A percentile compares a stretch with the other conserved stretches of the same genome.
Evolutionary conservation across 192 early-diverging fungal genomes (phyloP).

Genomic region (Anaeromyces robustus): DNA sequence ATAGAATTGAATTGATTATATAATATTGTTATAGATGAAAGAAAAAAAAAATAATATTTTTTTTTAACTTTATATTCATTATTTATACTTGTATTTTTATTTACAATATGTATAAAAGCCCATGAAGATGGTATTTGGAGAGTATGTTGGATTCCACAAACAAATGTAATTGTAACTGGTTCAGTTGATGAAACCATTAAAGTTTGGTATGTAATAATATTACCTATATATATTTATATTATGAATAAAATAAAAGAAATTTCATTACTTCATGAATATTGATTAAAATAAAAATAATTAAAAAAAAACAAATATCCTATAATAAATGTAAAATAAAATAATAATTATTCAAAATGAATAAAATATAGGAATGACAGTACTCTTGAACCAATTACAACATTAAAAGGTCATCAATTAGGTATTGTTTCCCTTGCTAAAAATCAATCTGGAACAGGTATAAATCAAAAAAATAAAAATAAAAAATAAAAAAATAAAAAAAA

Average conservation of each 20-base stretch:
- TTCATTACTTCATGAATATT: neutral
- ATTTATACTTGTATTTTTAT: neutral
- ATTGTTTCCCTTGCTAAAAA: conserved; percentile 57
- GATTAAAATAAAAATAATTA: too few relatives aligned
- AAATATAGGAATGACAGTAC: conserved; percentile 41
- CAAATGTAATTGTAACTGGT: conserved; percentile 53
- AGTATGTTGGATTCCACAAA: conserved; percentile 54
- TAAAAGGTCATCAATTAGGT: conserved; percentile 63
- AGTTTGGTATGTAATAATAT: conserved; percentile 38
- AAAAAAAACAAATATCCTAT: too few relatives aligned
- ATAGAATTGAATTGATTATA: too few relatives aligned
- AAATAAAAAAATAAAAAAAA: too few relatives aligned
- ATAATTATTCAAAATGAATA: neutral
- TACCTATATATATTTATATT: too few relatives aligned
- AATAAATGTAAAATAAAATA: too few relatives aligned
- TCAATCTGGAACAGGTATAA: conserved; percentile 30
- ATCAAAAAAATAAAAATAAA: neutral
- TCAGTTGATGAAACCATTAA: conserved; percentile 66
- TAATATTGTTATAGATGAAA: too few relatives aligned
- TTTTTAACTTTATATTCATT: too few relatives aligned
- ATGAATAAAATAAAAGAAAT: neutral
- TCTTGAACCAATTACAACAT: conserved; percentile 25
- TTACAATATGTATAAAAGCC: conserved; percentile 17
- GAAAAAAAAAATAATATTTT: too few relatives aligned
- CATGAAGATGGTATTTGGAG: conserved; percentile 74